phyloP scores from a whole-genome alignment of 2,329 filamentous ascomycete species.

The Metarhizium anisopliae region DNA sequence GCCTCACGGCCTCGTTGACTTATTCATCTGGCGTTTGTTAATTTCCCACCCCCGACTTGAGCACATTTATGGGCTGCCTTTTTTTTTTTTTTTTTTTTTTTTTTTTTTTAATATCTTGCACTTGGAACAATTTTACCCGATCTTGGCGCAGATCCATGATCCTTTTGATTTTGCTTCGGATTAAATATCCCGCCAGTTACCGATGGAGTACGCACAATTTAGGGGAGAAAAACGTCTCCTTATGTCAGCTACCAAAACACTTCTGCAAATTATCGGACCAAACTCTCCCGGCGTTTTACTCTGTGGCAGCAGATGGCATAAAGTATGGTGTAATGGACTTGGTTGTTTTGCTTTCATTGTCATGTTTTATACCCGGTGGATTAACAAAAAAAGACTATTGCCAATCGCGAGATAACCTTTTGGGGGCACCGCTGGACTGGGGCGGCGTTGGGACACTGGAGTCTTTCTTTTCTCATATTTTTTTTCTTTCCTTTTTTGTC shows the following conservation, averaged over 20 bases:
- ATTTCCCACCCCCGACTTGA: too few species aligned
- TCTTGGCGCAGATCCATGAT: neutral
- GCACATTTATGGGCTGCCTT: neutral
- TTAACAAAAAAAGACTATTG: neutral
- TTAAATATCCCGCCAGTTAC: neutral
- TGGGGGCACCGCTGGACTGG: neutral
- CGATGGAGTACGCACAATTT: neutral
- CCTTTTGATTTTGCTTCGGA: neutral
- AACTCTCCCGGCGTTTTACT: neutral
- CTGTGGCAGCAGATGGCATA: neutral
- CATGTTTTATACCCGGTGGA: conserved; percentile 3
- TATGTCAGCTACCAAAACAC: neutral
- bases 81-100: conserved; percentile 2
- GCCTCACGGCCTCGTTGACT: conserved; percentile 19
- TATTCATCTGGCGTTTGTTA: conserved; percentile 3
- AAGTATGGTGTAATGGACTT: neutral
- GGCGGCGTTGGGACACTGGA: neutral
- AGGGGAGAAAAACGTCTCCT: neutral
- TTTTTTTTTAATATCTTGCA: neutral
- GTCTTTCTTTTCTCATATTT: neutral
- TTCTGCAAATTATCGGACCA: neutral
- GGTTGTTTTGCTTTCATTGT: neutral
- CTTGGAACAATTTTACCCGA: neutral
- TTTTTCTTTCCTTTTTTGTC: neutral
- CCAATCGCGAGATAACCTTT: neutral